Evolutionary conservation across 2,329 filamentous ascomycete genomes (phyloP).

Genomic region (Aureobasidium sp.): DNA sequence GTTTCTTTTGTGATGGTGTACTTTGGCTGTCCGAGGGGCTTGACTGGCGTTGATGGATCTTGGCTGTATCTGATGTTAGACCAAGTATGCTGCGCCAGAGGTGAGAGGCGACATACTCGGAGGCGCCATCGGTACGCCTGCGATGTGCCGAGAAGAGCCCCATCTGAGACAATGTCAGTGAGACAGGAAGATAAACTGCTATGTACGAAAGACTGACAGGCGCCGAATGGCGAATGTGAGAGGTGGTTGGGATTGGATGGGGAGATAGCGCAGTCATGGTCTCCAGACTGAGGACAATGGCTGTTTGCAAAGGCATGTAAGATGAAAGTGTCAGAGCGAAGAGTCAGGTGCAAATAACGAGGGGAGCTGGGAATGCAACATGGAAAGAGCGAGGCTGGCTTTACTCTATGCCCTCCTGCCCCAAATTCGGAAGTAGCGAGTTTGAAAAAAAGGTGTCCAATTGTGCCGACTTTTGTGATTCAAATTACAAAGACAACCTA

Average conservation of each 20-base stretch:
- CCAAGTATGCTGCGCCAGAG: background rate
- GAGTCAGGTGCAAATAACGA: background rate
- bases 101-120: background rate
- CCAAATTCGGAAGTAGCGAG: background rate
- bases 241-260: background rate
- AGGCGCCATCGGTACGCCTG: background rate
- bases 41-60: background rate
- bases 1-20: slow-evolving; percentile 1
- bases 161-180: background rate
- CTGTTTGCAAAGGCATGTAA: background rate
- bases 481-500: slow-evolving; percentile 4
- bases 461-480: slow-evolving; percentile 10
- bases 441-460: background rate
- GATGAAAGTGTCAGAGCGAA: background rate
- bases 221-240: background rate
- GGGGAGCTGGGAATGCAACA: background rate
- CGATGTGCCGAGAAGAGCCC: background rate
- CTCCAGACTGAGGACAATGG: background rate
- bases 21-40: background rate
- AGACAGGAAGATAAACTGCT: background rate
- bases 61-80: background rate
- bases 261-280: background rate
- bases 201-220: background rate
- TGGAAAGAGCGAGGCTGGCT: slow-evolving; percentile 2
- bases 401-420: background rate